Evolutionary conservation across 805 yeast species (phyloP).

Genomic region (Maudiozyma bulderi): DNA sequence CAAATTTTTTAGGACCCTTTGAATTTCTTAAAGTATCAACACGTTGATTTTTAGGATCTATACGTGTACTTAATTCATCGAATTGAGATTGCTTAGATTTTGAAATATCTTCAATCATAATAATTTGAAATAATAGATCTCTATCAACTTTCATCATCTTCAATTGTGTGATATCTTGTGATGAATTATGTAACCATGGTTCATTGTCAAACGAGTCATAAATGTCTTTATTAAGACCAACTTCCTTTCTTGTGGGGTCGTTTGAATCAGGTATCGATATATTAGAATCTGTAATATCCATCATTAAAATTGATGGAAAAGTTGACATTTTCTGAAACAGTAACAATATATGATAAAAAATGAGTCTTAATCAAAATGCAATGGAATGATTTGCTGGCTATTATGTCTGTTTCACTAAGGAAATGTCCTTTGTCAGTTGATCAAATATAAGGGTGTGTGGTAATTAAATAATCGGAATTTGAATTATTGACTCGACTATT

Average conservation of each 20-base stretch:
- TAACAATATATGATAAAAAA: too few species aligned
- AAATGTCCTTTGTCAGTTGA: too few species aligned
- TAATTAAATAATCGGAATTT: too few species aligned
- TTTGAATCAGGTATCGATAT: slow-evolving; percentile 4
- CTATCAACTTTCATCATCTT: slow-evolving; percentile 11
- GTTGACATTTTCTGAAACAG: neutral
- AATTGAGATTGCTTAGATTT: slow-evolving; percentile 42
- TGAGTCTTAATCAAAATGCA: too few species aligned
- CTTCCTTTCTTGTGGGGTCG: slow-evolving; percentile 3
- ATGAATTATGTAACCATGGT: slow-evolving; percentile 11
- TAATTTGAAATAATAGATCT: slow-evolving; percentile 42
- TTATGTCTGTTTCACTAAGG: too few species aligned
- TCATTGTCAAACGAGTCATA: slow-evolving; percentile 13
- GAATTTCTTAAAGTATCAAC: slow-evolving; percentile 40
- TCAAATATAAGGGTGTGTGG: too few species aligned
- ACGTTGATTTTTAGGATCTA: slow-evolving; percentile 51
- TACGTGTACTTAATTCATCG: slow-evolving; percentile 42
- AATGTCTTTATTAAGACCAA: slow-evolving; percentile 8
- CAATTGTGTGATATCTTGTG: slow-evolving; percentile 9
- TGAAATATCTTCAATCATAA: slow-evolving; percentile 45
- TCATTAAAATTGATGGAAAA: slow-evolving; percentile 13
- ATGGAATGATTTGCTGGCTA: too few species aligned
- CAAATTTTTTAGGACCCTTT: slow-evolving; percentile 12
- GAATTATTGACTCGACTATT: too few species aligned
- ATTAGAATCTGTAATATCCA: slow-evolving; percentile 17